These are phyloP conservation scores for Ophiosphaerella korrae DNA, from an alignment of 2,329 filamentous ascomycete genomes.

Conservation along the genomic window DNA sequence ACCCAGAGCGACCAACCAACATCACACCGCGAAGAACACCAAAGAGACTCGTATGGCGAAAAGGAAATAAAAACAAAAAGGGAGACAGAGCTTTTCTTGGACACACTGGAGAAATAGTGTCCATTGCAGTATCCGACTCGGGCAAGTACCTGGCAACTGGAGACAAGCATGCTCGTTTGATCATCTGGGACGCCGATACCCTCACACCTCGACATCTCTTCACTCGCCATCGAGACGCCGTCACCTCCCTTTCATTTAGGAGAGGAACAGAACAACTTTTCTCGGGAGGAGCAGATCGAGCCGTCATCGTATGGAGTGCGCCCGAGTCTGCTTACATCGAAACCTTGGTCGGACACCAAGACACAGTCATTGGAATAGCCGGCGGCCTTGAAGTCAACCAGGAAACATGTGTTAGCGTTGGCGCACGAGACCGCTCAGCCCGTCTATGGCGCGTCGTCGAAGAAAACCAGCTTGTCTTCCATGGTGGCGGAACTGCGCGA, in stretches of 20 bases:
- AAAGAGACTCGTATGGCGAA: slow-evolving; percentile 66
- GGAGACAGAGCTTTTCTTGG: slow-evolving; percentile 68
- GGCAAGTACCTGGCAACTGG: slow-evolving; percentile 92
- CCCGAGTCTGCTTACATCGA: slow-evolving; percentile 93
- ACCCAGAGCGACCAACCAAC: slow-evolving; percentile 37
- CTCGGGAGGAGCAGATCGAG: slow-evolving; percentile 86
- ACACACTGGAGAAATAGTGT: slow-evolving; percentile 79
- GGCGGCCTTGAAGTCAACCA: slow-evolving; percentile 64
- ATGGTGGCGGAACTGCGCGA: slow-evolving; percentile 69
- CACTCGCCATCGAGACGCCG: slow-evolving; percentile 86
- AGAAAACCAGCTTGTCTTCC: slow-evolving; percentile 93
- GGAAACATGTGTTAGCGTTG: slow-evolving; percentile 89
- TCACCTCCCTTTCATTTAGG: slow-evolving; percentile 84
- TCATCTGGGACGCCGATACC: slow-evolving; percentile 84
- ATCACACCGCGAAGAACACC: slow-evolving; percentile 65
- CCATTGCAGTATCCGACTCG: slow-evolving; percentile 84
- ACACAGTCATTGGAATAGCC: slow-evolving; percentile 83
- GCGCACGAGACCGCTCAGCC: slow-evolving; percentile 87
- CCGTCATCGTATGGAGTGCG: slow-evolving; percentile 93
- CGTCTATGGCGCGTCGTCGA: slow-evolving; percentile 95
- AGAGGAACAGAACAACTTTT: slow-evolving; percentile 89
- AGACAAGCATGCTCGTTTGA: slow-evolving; percentile 79
- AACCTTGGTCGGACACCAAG: slow-evolving; percentile 94
- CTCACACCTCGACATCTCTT: slow-evolving; percentile 83
- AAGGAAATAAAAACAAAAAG: slow-evolving; percentile 63